Evolutionary conservation across 2,329 filamentous ascomycete genomes (phyloP).

Genomic region (Leptographium procerum): DNA sequence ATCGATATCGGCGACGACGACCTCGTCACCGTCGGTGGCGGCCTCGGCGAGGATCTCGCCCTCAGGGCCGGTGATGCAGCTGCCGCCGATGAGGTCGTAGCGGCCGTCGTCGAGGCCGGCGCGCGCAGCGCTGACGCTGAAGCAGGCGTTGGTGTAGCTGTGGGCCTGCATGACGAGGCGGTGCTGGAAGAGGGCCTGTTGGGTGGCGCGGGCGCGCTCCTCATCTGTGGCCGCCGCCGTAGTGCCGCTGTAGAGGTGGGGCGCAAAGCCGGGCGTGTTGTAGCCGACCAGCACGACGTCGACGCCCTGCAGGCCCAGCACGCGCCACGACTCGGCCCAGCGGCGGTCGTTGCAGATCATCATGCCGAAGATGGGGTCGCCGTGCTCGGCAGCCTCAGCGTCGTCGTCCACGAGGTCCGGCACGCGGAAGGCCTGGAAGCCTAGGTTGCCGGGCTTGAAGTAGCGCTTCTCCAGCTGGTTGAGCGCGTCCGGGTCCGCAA

Average conservation of each 20-base stretch:
- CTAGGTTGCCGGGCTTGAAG: conserved; percentile 39
- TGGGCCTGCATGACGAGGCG: conserved; percentile 36
- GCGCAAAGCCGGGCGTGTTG: conserved; percentile 36
- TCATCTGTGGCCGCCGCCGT: conserved; percentile 24
- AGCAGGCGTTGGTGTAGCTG: conserved; percentile 40
- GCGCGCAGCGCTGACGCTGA: conserved; percentile 34
- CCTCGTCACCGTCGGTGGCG: conserved; percentile 35
- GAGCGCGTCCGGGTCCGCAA: conserved; percentile 31
- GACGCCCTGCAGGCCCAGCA: conserved; percentile 36
- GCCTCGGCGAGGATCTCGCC: conserved; percentile 38
- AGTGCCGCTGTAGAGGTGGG: conserved; percentile 34
- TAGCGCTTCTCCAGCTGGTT: conserved; percentile 46
- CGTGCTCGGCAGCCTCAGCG: conserved; percentile 14
- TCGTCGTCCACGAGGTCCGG: conserved; percentile 30
- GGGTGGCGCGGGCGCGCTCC: conserved; percentile 22
- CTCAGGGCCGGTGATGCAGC: conserved; percentile 27
- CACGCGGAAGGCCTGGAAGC: conserved; percentile 40
- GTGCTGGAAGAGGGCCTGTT: conserved; percentile 37
- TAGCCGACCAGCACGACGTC: conserved; percentile 34
- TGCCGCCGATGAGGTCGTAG: conserved; percentile 31
- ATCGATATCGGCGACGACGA: conserved; percentile 11
- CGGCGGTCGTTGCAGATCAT: conserved; percentile 43
- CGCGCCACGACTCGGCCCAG: conserved; percentile 40
- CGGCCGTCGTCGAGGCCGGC: conserved; percentile 37
- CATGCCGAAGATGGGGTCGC: conserved; percentile 42